A percentile compares a stretch with the other conserved stretches of the same genome.
These are phyloP conservation scores for Litsea cubeba DNA, from an alignment of 164 flowering plant genomes.

Conservation along the genomic window DNA sequence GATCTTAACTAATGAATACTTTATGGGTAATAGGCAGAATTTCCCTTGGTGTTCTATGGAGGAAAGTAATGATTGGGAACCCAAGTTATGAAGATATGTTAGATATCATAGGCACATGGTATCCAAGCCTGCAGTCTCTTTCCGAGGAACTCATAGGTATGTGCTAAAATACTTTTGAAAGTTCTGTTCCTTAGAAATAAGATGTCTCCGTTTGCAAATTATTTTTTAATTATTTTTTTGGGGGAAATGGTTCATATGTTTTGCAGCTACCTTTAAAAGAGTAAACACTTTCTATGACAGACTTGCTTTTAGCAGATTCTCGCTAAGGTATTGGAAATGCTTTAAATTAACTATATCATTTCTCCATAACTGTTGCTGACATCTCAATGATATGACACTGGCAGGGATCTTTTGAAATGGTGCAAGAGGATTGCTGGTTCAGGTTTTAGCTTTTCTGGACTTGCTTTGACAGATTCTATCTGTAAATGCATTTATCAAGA, in stretches of 20 bases:
- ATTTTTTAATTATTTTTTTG: not conserved
- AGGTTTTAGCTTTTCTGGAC: conserved; percentile 33
- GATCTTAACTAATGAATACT: conserved; percentile 5
- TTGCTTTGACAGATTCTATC: conserved; percentile 34
- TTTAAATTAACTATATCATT: not conserved
- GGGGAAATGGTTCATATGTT: not conserved
- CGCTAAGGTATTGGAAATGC: conserved; percentile 50
- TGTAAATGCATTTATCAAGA: conserved; percentile 57
- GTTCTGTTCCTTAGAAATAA: too few relatives aligned
- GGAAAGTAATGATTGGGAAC: conserved; percentile 60
- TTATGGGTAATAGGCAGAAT: conserved; percentile 34
- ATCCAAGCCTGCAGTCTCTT: conserved; percentile 53
- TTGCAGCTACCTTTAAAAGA: conserved; percentile 60
- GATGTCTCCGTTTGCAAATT: not conserved
- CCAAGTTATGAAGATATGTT: conserved; percentile 52
- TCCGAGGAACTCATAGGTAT: conserved; percentile 59
- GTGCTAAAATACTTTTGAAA: not conserved
- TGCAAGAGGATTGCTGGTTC: conserved; percentile 69
- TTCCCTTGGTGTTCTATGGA: conserved; percentile 57
- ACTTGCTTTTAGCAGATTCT: conserved; percentile 43
- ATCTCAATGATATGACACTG: conserved; percentile 1
- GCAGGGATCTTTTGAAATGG: conserved; percentile 91
- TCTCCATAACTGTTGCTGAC: not conserved
- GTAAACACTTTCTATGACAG: conserved; percentile 32
- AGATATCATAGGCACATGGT: conserved; percentile 50